phyloP scores from a whole-genome alignment of 495 filamentous ascomycete species.

The Penicillium ochrochloron region DNA sequence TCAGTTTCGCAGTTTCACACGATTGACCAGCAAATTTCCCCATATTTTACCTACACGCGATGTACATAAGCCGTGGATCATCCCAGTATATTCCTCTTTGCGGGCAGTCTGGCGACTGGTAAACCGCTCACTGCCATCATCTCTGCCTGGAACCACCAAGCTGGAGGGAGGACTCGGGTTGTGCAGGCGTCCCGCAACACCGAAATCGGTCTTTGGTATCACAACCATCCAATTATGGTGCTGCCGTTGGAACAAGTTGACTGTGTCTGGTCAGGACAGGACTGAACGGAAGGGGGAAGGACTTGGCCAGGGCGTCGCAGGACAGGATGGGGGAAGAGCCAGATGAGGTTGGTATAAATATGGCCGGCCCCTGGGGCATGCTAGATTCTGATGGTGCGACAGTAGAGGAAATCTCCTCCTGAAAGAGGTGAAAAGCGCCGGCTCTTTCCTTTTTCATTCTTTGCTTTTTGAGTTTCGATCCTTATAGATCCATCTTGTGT shows the following conservation, averaged over 20 bases:
- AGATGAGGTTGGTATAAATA: conserved; percentile 12
- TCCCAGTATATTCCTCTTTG: conserved; percentile 18
- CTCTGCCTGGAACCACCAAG: neutral
- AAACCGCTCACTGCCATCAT: conserved; percentile 26
- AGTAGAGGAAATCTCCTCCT: neutral
- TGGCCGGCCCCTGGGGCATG: neutral
- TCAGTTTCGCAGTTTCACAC: conserved; percentile 9
- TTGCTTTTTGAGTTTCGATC: neutral
- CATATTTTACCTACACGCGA: conserved; percentile 17
- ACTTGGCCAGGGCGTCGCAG: neutral
- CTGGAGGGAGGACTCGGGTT: neutral
- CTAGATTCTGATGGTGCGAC: neutral
- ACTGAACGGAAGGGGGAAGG: neutral
- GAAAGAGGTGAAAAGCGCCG: neutral
- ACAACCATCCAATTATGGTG: conserved; percentile 18
- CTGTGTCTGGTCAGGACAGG: neutral
- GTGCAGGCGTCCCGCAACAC: conserved; percentile 13
- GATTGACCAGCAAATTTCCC: conserved; percentile 15
- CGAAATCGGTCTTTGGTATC: conserved; percentile 20
- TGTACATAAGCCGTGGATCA: conserved; percentile 21
- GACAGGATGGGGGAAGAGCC: neutral
- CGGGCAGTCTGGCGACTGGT: neutral
- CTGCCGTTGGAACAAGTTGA: neutral
- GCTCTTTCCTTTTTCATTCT: neutral
- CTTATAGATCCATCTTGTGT: neutral